Evolutionary conservation across 306 rosid species (phyloP).

Genomic region (Lablab purpureus): DNA sequence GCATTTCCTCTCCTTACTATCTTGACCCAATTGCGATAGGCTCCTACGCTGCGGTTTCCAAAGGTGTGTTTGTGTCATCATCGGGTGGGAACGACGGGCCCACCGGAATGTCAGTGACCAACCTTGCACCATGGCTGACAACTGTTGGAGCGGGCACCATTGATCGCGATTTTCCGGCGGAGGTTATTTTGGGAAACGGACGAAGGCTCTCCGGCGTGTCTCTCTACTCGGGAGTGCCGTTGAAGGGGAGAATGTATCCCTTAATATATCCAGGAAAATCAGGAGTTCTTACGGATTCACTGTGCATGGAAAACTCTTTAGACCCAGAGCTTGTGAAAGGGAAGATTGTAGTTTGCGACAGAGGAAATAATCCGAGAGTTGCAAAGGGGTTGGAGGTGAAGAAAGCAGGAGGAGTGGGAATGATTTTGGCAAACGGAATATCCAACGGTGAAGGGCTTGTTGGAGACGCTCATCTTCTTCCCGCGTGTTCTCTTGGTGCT

Average conservation of each 20-base stretch:
- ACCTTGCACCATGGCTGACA: slow-evolving; percentile 1
- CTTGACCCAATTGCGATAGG: slow-evolving; percentile 11
- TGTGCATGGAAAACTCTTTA: slow-evolving; percentile 10
- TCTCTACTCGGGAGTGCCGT: neutral
- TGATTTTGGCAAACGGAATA: neutral
- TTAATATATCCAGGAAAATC: neutral
- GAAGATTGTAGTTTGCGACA: slow-evolving; percentile 14
- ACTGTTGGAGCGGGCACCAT: neutral
- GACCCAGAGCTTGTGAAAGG: neutral
- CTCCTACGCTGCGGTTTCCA: slow-evolving; percentile 9
- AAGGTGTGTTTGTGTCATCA: neutral
- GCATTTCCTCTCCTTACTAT: slow-evolving; percentile 13
- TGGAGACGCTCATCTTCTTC: slow-evolving; percentile 6
- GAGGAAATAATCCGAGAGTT: neutral
- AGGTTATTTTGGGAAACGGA: slow-evolving; percentile 1
- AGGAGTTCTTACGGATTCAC: slow-evolving; percentile 6
- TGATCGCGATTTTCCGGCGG: neutral
- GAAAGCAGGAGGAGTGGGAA: slow-evolving; percentile 1
- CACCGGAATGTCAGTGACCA: slow-evolving; percentile 4
- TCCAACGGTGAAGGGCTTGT: slow-evolving; percentile 7
- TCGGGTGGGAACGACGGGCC: slow-evolving; percentile 8
- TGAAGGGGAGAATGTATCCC: slow-evolving; percentile 6
- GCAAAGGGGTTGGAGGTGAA: slow-evolving; percentile 15
- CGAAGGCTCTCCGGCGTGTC: slow-evolving; percentile 7
- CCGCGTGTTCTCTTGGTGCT: neutral